Evolutionary conservation across 75 land plant genomes (phyloP).

Genomic region (Isoetes taiwanensis): DNA sequence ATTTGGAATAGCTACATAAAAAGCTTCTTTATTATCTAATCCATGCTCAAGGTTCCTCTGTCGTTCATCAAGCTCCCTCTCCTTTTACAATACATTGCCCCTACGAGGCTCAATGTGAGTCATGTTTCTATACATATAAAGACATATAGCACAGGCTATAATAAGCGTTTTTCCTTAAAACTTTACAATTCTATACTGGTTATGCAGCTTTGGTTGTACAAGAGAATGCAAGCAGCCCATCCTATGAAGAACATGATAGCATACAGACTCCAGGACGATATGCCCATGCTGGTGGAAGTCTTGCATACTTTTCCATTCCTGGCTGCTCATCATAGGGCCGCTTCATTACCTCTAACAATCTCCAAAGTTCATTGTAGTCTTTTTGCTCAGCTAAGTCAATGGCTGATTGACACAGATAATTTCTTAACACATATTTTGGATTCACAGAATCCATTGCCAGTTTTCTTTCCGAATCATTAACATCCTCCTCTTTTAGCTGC

Average conservation of each 20-base stretch:
- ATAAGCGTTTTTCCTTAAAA: too few relatives aligned
- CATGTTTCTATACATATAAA: too few relatives aligned
- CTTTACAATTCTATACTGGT: too few relatives aligned
- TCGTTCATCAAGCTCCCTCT: too few relatives aligned
- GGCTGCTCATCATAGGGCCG: slow-evolving; percentile 84
- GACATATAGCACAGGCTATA: too few relatives aligned
- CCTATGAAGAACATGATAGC: slow-evolving; percentile 99
- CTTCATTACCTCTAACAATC: slow-evolving; percentile 73
- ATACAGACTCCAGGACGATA: slow-evolving; percentile 97
- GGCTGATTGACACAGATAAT: slow-evolving; percentile 87
- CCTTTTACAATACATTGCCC: too few relatives aligned
- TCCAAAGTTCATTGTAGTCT: slow-evolving; percentile 59
- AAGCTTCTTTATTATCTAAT: too few relatives aligned
- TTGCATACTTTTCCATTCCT: slow-evolving; percentile 89
- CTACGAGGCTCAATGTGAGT: too few relatives aligned
- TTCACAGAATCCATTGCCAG: slow-evolving; percentile 67
- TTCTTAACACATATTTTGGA: slow-evolving; percentile 77
- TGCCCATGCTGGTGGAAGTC: slow-evolving; percentile 98
- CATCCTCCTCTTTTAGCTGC: slow-evolving; percentile 57
- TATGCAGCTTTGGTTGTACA: too few relatives aligned
- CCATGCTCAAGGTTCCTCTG: too few relatives aligned
- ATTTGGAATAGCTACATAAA: too few relatives aligned
- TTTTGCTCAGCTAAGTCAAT: slow-evolving; percentile 90
- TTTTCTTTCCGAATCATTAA: slow-evolving; percentile 68
- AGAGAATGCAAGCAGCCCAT: too few relatives aligned